phyloP scores from a whole-genome alignment of 169 alveolate genomes.

The Plasmodium adleri region DNA sequence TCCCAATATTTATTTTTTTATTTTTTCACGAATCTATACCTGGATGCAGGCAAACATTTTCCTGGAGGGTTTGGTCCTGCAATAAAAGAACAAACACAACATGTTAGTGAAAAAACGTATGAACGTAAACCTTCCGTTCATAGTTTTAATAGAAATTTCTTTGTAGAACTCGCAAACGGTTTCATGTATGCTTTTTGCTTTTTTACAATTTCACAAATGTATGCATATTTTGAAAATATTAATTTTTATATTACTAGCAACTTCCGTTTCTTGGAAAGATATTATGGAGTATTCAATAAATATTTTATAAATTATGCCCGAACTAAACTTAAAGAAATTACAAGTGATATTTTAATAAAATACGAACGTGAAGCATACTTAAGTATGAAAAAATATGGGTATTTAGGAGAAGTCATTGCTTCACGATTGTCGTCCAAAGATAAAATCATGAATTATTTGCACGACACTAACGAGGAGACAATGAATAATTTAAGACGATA shows the following conservation, averaged over 20 bases:
- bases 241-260: slow-evolving; percentile 5
- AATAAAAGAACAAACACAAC: not conserved
- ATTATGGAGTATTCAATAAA: not conserved
- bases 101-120: too few species aligned
- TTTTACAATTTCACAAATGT: not conserved
- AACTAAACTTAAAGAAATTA: not conserved
- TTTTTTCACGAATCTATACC: too few species aligned
- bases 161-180: not conserved
- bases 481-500: not conserved
- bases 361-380: not conserved
- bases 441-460: not conserved
- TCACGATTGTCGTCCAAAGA: slow-evolving; percentile 2
- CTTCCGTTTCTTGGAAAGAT: slow-evolving; percentile 26
- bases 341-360: slow-evolving; percentile 9
- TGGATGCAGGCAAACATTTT: not conserved
- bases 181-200: not conserved
- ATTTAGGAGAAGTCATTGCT: not conserved
- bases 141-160: not conserved
- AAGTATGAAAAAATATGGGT: not conserved
- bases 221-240: slow-evolving; percentile 4
- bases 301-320: not conserved
- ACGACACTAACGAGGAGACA: not conserved
- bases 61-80: not conserved
- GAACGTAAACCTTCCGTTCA: not conserved
- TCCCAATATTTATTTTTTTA: too few species aligned